Conservation (phyloP, 2,329 filamentous ascomycete species). For the Sclerotinia subarctica region DNA sequence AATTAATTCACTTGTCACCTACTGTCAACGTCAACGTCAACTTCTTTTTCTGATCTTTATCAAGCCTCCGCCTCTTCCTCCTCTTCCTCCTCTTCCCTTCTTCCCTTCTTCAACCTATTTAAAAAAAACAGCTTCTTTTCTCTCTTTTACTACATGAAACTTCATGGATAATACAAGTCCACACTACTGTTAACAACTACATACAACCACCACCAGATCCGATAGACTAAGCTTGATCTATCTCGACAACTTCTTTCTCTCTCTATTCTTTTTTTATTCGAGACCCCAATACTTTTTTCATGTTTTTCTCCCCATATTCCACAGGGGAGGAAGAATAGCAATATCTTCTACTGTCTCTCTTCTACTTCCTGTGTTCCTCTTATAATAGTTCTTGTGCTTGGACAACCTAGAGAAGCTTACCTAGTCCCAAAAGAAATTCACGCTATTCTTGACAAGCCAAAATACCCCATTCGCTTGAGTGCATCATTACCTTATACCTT, state of each 20-base stretch:
- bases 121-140: not conserved
- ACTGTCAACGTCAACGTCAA: not conserved
- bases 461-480: slow-evolving; percentile 15
- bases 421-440: not conserved
- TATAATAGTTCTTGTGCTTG: no score
- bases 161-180: not conserved
- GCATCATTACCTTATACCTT: slow-evolving; percentile 14
- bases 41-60: not conserved
- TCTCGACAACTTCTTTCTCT: not conserved
- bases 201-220: not conserved
- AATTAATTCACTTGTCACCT: not conserved
- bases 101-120: not conserved
- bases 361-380: no score
- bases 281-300: no score
- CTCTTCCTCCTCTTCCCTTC: not conserved
- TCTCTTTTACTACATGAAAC: not conserved
- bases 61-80: not conserved
- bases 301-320: no score
- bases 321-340: no score
- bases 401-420: no score
- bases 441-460: not conserved
- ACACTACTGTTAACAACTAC: not conserved
- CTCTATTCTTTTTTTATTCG: no score
- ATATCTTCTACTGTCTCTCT: no score
- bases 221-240: not conserved